A percentile compares a stretch with the other conserved stretches of the same genome.
Evolutionary conservation across 441 rosid genomes (phyloP).

Genomic region (Flueggea neowawraea): DNA sequence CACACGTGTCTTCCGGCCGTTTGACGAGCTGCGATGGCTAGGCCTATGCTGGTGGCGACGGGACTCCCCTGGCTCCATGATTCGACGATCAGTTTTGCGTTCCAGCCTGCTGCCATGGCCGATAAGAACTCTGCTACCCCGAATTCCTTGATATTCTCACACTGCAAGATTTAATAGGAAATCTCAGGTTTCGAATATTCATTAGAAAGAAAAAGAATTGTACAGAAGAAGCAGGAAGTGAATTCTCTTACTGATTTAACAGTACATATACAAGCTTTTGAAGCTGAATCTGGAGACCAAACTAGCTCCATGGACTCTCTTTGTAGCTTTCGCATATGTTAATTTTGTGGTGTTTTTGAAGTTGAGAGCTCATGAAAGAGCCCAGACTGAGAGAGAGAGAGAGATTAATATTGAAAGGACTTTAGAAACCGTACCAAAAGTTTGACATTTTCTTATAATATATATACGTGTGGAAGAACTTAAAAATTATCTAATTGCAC

Average conservation of each 20-base stretch:
- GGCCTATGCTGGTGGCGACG: constrained; percentile 58
- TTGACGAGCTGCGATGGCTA: constrained; percentile 62
- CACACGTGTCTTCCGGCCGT: constrained; percentile 76
- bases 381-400: too few species aligned
- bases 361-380: too few species aligned
- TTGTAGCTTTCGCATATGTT: too few species aligned
- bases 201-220: background rate
- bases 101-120: constrained; percentile 92
- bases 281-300: constrained; percentile 80
- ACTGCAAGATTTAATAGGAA: constrained; percentile 25
- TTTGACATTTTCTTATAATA: too few species aligned
- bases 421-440: too few species aligned
- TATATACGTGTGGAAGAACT: too few species aligned
- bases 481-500: too few species aligned
- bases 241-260: constrained; percentile 43
- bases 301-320: constrained; percentile 45
- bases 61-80: constrained; percentile 63
- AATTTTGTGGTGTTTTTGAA: too few species aligned
- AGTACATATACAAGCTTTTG: constrained; percentile 57
- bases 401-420: too few species aligned
- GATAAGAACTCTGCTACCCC: constrained; percentile 73
- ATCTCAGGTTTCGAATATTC: background rate
- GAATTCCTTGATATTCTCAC: constrained; percentile 39
- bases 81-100: constrained; percentile 63
- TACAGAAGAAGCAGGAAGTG: background rate